phyloP scores from a whole-genome alignment of 202 grass and related monocot species.

The Brachypodium distachyon region DNA sequence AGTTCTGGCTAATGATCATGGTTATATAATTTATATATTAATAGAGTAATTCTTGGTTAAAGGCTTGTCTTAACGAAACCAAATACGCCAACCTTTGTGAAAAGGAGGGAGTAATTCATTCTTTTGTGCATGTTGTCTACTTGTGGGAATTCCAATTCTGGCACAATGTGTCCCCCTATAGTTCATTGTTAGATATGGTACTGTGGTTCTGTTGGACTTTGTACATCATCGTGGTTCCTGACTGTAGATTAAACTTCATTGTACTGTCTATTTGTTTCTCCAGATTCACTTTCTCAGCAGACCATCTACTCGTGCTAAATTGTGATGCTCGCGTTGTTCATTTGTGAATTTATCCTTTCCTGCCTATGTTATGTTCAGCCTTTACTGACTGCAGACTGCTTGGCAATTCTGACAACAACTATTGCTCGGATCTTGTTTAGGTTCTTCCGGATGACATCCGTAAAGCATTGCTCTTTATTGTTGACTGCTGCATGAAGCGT shows the following conservation, averaged over 20 bases:
- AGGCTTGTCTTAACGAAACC: too few relatives aligned
- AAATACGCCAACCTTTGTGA: too few relatives aligned
- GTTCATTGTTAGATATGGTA: neutral
- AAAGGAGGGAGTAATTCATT: too few relatives aligned
- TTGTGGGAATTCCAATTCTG: neutral
- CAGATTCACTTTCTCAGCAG: neutral
- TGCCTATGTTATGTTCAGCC: neutral
- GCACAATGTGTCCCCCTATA: neutral
- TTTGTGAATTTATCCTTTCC: neutral
- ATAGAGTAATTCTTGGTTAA: too few relatives aligned
- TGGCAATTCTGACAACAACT: neutral
- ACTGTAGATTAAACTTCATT: neutral
- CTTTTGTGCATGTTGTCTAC: neutral
- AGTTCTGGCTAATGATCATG: too few relatives aligned
- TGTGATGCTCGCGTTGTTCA: neutral
- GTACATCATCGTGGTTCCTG: neutral
- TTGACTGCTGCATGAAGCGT: slow-evolving; percentile 88
- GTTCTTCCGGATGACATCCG: slow-evolving; percentile 88
- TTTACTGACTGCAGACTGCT: neutral
- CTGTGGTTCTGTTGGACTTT: neutral
- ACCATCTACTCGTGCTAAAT: neutral
- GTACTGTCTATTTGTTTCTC: neutral
- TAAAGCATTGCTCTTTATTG: slow-evolving; percentile 66
- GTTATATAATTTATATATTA: too few relatives aligned
- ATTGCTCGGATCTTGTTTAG: slow-evolving; percentile 28